Conservation (phyloP, 2,329 filamentous ascomycete species). For the Cladobotryum mycophilum region DNA sequence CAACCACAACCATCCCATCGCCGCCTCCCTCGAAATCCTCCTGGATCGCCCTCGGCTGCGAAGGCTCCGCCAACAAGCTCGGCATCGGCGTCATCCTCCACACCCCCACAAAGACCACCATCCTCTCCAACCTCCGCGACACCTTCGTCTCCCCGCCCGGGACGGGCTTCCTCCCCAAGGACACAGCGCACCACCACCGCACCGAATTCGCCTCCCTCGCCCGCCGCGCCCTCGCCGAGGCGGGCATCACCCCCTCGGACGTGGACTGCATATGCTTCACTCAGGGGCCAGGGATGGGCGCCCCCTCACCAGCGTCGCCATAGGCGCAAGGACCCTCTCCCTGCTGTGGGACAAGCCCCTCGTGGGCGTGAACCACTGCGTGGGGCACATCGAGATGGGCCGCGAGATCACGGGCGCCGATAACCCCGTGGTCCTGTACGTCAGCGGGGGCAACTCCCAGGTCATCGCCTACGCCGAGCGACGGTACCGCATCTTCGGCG, state of each 20-base stretch:
- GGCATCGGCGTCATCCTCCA: conserved; percentile 90
- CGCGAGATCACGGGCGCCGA: conserved; percentile 81
- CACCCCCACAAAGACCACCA: conserved; percentile 47
- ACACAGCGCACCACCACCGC: conserved; percentile 90
- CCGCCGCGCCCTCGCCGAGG: conserved; percentile 68
- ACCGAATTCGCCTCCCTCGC: conserved; percentile 77
- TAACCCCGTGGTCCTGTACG: conserved; percentile 93
- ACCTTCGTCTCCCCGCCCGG: conserved; percentile 90
- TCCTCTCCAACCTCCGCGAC: conserved; percentile 91
- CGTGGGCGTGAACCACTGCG: conserved; percentile 94
- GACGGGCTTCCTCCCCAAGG: conserved; percentile 91
- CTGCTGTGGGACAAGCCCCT: conserved; percentile 84
- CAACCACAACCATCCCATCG: not conserved
- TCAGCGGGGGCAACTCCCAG: conserved; percentile 93
- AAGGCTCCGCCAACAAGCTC: conserved; percentile 97
- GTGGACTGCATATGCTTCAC: conserved; percentile 95
- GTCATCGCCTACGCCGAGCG: conserved; percentile 95
- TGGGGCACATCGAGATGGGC: conserved; percentile 99
- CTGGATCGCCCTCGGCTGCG: conserved; percentile 56
- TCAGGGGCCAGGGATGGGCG: conserved; percentile 92
- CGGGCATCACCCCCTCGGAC: conserved; percentile 54
- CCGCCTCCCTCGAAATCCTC: conserved; percentile 12
- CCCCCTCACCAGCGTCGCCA: conserved; percentile 81
- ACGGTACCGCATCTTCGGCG: conserved; percentile 94
- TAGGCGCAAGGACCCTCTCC: conserved; percentile 74